phyloP scores from a whole-genome alignment of 805 yeast species.

The Candida saitoana region DNA sequence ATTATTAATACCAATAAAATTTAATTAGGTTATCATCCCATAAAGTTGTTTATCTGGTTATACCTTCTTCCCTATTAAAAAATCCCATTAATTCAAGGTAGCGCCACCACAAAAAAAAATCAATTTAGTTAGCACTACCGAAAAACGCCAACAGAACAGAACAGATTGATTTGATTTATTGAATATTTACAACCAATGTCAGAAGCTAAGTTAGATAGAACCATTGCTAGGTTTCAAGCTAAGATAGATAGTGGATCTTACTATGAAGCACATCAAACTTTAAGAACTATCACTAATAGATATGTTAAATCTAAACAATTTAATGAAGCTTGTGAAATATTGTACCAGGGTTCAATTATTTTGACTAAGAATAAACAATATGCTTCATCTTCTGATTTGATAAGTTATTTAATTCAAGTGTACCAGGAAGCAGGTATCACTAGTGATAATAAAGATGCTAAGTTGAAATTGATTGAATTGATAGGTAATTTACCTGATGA shows the following conservation, averaged over 20 bases:
- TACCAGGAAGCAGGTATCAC: slow-evolving; percentile 48
- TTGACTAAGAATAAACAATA: slow-evolving; percentile 66
- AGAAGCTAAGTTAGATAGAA: slow-evolving; percentile 48
- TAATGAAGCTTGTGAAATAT: slow-evolving; percentile 66
- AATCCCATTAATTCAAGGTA: too few species aligned
- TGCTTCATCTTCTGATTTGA: slow-evolving; percentile 78
- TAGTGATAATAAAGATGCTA: slow-evolving; percentile 35
- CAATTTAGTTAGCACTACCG: too few species aligned
- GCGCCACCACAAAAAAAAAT: too few species aligned
- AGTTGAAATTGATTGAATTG: slow-evolving; percentile 46
- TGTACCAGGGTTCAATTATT: slow-evolving; percentile 66
- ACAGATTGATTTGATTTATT: too few species aligned
- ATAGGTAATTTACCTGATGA: slow-evolving; percentile 41
- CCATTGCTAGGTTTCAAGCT: slow-evolving; percentile 61
- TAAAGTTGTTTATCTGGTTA: too few species aligned
- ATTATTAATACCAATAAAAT: too few species aligned
- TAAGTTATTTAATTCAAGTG: slow-evolving; percentile 67
- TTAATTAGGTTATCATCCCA: too few species aligned
- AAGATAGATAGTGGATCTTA: slow-evolving; percentile 71
- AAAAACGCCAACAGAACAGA: background rate
- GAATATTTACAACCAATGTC: too few species aligned
- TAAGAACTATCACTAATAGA: slow-evolving; percentile 84
- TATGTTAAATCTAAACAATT: slow-evolving; percentile 67
- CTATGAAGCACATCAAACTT: slow-evolving; percentile 95
- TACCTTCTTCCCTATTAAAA: too few species aligned